These are phyloP conservation scores for Neonectria hederae DNA, from an alignment of 2,329 filamentous ascomycete genomes.

Conservation along the genomic window DNA sequence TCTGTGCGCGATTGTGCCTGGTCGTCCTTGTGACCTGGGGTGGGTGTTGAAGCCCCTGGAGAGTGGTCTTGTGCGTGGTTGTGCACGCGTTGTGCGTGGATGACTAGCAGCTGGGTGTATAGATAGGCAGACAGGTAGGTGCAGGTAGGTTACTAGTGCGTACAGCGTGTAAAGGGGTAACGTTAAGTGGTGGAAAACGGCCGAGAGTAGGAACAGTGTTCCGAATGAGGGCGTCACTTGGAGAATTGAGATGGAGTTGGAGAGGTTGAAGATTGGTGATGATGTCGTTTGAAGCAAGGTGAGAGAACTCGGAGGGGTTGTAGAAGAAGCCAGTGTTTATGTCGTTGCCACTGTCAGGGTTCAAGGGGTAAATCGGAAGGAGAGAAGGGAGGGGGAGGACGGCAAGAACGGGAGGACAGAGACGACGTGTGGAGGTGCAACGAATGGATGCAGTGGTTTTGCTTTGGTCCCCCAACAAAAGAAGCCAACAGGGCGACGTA, in stretches of 20 bases:
- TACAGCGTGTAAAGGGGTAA: neutral
- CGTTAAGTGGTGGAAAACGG: no score
- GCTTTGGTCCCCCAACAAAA: constrained; percentile 24
- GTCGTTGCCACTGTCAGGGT: neutral
- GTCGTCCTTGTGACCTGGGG: constrained; percentile 13
- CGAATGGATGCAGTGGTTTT: constrained; percentile 7
- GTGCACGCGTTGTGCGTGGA: constrained; percentile 7
- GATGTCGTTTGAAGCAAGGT: neutral
- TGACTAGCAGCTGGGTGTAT: neutral
- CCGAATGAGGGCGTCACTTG: constrained; percentile 2
- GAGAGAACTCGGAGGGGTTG: neutral
- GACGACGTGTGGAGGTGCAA: constrained; percentile 10
- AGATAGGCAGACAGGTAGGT: no score
- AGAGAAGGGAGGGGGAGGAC: neutral
- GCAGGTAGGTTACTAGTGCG: neutral
- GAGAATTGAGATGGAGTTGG: neutral
- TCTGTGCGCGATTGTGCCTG: constrained; percentile 21
- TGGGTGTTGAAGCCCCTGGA: neutral
- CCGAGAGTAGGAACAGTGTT: neutral
- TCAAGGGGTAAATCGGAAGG: neutral
- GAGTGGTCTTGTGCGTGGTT: neutral
- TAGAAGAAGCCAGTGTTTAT: neutral
- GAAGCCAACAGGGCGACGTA: constrained; percentile 9
- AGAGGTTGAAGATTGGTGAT: neutral
- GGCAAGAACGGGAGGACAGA: constrained; percentile 8